These are phyloP conservation scores for Forsythia suspensa DNA, from an alignment of 257 asterid species.

Conservation along the genomic window DNA sequence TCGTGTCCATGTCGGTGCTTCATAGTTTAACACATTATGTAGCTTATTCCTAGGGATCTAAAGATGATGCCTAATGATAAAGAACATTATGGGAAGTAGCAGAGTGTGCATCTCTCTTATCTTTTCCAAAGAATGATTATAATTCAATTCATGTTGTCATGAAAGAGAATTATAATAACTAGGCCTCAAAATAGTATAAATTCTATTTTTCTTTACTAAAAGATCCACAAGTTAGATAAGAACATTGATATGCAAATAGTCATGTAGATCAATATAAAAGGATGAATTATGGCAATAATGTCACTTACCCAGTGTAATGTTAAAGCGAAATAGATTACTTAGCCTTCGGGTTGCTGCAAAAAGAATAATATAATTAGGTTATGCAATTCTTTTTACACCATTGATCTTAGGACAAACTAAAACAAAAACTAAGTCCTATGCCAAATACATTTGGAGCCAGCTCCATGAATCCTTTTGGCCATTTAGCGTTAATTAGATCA, in stretches of 20 bases:
- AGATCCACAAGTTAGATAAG: neutral
- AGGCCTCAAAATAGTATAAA: neutral
- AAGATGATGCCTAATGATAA: neutral
- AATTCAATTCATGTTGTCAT: neutral
- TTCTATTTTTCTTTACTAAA: neutral
- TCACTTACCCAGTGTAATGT: constrained; percentile 47
- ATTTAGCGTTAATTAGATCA: neutral
- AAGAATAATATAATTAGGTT: constrained; percentile 24
- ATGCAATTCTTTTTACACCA: constrained; percentile 7
- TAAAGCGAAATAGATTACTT: constrained; percentile 20
- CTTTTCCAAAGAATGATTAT: neutral
- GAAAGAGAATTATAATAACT: neutral
- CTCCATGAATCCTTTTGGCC: neutral
- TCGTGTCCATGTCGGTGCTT: no score
- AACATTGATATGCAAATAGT: neutral
- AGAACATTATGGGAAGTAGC: neutral
- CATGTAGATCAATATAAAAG: neutral
- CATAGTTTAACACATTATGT: neutral
- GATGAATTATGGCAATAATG: constrained; percentile 1
- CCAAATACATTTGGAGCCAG: neutral
- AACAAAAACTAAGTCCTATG: constrained; percentile 2
- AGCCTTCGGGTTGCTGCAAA: constrained; percentile 54
- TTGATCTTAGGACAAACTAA: neutral
- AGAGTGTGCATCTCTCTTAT: neutral
- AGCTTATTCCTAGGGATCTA: neutral